These are phyloP conservation scores for Chaetomium olivaceum DNA, from an alignment of 2,329 filamentous ascomycete species.

Conservation along the genomic window DNA sequence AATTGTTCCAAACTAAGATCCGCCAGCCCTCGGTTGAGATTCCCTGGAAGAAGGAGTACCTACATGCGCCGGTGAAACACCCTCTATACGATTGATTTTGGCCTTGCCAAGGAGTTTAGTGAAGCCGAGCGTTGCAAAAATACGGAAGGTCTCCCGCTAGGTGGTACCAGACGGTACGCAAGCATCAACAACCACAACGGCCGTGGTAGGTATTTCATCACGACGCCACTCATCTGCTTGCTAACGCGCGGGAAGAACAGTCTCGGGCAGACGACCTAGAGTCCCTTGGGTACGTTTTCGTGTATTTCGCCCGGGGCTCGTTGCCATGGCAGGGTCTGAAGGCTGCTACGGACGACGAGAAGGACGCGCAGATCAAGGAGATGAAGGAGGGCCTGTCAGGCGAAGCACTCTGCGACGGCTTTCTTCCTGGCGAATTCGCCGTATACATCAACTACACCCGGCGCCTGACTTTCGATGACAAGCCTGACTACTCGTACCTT, in stretches of 20 bases:
- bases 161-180: slow-evolving; percentile 93
- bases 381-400: slow-evolving; percentile 12
- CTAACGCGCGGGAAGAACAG: slow-evolving; percentile 63
- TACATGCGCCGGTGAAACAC: too few species aligned
- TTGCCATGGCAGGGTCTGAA: slow-evolving; percentile 11
- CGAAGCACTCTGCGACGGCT: slow-evolving; percentile 9
- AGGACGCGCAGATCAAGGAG: slow-evolving; percentile 9
- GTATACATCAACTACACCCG: slow-evolving; percentile 4
- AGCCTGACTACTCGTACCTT: slow-evolving; percentile 11
- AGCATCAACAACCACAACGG: slow-evolving; percentile 97
- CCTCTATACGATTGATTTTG: slow-evolving; percentile 98
- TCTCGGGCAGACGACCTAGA: slow-evolving; percentile 48
- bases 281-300: slow-evolving; percentile 14
- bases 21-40: too few species aligned
- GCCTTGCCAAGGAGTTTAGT: slow-evolving; percentile 97
- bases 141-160: slow-evolving; percentile 71
- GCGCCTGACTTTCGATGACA: slow-evolving; percentile 2
- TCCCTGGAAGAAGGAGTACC: too few species aligned
- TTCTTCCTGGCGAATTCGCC: slow-evolving; percentile 11
- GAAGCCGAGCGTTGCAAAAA: slow-evolving; percentile 85
- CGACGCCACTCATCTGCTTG: slow-evolving; percentile 34
- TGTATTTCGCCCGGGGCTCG: slow-evolving; percentile 11
- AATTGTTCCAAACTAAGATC: too few species aligned
- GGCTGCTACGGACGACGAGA: slow-evolving; percentile 1
- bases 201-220: slow-evolving; percentile 63